Evolutionary conservation across 2,329 filamentous ascomycete genomes (phyloP), one percentile per base, ranked within the genome.

Genomic region (Xylaria sp.): DNA sequence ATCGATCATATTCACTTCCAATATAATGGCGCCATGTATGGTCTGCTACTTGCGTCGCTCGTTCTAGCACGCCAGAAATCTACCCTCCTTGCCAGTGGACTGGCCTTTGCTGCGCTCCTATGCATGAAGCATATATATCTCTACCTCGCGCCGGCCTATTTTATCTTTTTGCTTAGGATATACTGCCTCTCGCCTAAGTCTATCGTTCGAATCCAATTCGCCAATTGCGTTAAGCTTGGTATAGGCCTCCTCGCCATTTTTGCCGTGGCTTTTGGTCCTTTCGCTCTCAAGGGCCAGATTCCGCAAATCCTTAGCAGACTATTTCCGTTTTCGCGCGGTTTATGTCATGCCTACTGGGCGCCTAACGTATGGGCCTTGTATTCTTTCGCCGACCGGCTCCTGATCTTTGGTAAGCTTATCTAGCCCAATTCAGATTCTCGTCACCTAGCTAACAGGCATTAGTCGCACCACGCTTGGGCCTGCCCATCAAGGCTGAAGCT

Each of bases 51-150:
- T 46, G 85, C 95, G 63, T 98, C 96, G 2, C 86, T 99, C 57
- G 92, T 97, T 1, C 83, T 97, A 68, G 94, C 94, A 7, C 90
- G 93, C 60, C 89, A 91, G 75, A 89, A 88, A 77, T 91, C 91
- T 2, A 92, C 92, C 0, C 84, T 96, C 41, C 86, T 98, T 13
- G 84, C 85, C 55, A 96, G 94, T 74, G 96, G 94, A 0, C 83
- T 97, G 1, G 81, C 94, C 7, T 99, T 98, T 80, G 94, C 95
- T 2, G 86, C 87, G 0, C 84, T 99, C 57, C 82, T 99, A 63
- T 98, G 95, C 83, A 89, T 98, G 83, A 99, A 99, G 84, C 96
- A 99, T 81, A 98, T 99, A 74, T 97, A 98, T 80, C 90, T 98
- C 46, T 99, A 99, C 80, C 88, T 99, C 31, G 94, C 95, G 1